Evolutionary conservation across 495 filamentous ascomycete species (phyloP).

Genomic region (Staphylotrichum longicolle): DNA sequence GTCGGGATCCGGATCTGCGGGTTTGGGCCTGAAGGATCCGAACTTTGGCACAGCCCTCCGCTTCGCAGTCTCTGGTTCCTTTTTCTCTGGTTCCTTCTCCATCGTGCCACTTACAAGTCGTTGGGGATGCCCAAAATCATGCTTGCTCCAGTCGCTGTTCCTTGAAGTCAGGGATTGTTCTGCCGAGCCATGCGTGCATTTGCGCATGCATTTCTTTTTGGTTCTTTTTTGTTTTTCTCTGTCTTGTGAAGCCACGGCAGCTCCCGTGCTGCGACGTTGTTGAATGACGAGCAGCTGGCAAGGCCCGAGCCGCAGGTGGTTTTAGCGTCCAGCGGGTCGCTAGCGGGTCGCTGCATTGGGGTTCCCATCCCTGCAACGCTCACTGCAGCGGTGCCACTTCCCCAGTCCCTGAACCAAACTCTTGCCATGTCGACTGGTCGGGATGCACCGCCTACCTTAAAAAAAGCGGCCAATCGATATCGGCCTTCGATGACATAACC

Average conservation of each 20-base stretch:
- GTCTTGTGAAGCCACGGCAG: not conserved
- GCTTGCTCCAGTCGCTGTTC: too few relatives aligned
- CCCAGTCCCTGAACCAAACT: conserved; percentile 7
- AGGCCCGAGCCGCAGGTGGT: not conserved
- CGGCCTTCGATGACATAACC: conserved; percentile 10
- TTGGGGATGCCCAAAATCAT: too few relatives aligned
- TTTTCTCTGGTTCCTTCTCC: conserved; percentile 21
- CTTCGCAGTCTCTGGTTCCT: not conserved
- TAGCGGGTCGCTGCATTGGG: not conserved
- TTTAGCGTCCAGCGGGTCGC: not conserved
- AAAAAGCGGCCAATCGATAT: conserved; percentile 16
- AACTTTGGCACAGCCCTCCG: conserved; percentile 59
- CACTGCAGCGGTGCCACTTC: conserved; percentile 8
- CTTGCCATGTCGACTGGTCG: too few relatives aligned
- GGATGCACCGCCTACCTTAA: not conserved
- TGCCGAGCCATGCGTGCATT: too few relatives aligned
- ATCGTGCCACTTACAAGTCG: not conserved
- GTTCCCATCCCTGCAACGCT: too few relatives aligned
- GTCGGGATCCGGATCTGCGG: conserved; percentile 21
- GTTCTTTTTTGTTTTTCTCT: not conserved
- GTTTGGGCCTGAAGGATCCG: conserved; percentile 62
- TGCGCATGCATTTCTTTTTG: too few relatives aligned
- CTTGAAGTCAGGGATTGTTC: too few relatives aligned
- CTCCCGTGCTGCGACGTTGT: not conserved
- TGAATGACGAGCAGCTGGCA: not conserved